phyloP scores from a whole-genome alignment of 176 grass and related monocot genomes.

The Rhynchospora breviuscula region DNA sequence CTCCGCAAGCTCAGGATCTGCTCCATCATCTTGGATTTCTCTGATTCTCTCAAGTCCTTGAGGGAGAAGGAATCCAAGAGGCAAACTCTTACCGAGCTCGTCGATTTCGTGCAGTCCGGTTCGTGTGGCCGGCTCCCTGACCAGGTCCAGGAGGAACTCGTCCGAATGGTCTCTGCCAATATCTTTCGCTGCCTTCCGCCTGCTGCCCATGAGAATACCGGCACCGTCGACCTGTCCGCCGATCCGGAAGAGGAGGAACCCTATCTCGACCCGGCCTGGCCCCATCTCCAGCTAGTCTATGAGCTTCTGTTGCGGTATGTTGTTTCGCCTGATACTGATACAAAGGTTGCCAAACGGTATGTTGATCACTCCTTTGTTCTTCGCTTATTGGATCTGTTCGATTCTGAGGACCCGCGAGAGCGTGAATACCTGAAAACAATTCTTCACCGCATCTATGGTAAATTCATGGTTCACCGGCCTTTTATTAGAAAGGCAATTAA shows the following conservation, averaged over 20 bases:
- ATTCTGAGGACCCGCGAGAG: slow-evolving; percentile 83
- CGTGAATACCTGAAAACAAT: slow-evolving; percentile 83
- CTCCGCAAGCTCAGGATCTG: slow-evolving; percentile 77
- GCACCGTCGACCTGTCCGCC: slow-evolving; percentile 47
- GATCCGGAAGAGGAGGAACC: slow-evolving; percentile 82
- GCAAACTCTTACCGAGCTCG: slow-evolving; percentile 70
- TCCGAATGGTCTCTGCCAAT: slow-evolving; percentile 56
- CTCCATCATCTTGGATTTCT: slow-evolving; percentile 63
- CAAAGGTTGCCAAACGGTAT: slow-evolving; percentile 76
- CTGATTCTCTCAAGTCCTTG: slow-evolving; percentile 56
- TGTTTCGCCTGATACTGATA: slow-evolving; percentile 73
- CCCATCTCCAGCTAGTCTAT: slow-evolving; percentile 73
- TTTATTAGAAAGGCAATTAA: slow-evolving; percentile 87
- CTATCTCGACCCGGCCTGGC: slow-evolving; percentile 79
- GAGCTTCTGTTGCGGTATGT: slow-evolving; percentile 78
- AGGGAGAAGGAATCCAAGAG: slow-evolving; percentile 87
- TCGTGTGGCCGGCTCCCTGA: slow-evolving; percentile 47
- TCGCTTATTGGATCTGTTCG: slow-evolving; percentile 65
- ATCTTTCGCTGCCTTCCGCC: slow-evolving; percentile 72
- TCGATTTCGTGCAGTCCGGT: slow-evolving; percentile 76
- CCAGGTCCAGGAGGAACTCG: slow-evolving; percentile 62
- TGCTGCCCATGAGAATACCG: slow-evolving; percentile 42
- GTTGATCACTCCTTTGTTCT: slow-evolving; percentile 82
- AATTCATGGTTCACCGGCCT: slow-evolving; percentile 89
- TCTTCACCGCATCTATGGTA: slow-evolving; percentile 83